Percentiles rank a stretch among this genome's conserved stretches.
Conservation (phyloP, 805 yeast genomes). For the Yarrowia alimentaria region DNA sequence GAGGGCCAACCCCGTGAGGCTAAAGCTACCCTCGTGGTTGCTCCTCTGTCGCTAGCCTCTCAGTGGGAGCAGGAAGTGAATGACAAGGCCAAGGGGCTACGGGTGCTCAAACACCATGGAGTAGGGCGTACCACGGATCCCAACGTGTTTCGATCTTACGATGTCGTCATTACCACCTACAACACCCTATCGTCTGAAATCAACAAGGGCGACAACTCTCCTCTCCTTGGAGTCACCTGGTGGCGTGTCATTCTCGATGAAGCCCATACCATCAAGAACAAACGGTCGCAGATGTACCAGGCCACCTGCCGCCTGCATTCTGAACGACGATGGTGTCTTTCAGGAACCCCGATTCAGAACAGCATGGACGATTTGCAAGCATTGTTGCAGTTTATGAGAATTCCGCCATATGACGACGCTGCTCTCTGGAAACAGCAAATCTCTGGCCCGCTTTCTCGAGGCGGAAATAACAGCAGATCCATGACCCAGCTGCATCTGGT, state of each 20-base stretch:
- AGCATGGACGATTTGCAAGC: conserved; percentile 53
- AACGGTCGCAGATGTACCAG: conserved; percentile 46
- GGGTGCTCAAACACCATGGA: conserved; percentile 33
- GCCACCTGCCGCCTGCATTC: conserved; percentile 48
- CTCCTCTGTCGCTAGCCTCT: conserved; percentile 45
- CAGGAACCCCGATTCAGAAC: conserved; percentile 68
- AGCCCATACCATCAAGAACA: conserved; percentile 62
- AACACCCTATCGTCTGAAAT: conserved; percentile 11
- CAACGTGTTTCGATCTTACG: conserved; percentile 45
- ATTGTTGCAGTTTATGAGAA: conserved; percentile 45
- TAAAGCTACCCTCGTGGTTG: conserved; percentile 43
- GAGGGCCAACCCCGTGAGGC: conserved; percentile 14
- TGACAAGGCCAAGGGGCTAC: conserved; percentile 21
- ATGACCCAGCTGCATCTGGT: conserved; percentile 36
- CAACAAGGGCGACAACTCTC: conserved; percentile 10
- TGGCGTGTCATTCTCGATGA: conserved; percentile 60
- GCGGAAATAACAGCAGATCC: conserved; percentile 20
- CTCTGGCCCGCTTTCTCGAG: conserved; percentile 34
- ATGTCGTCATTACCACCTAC: conserved; percentile 22
- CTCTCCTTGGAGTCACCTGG: conserved; percentile 28
- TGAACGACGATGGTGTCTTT: conserved; percentile 54
- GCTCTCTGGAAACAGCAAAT: conserved; percentile 36
- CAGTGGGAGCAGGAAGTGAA: conserved; percentile 47
- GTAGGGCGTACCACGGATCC: conserved; percentile 35
- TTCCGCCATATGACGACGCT: conserved; percentile 21